Conservation (phyloP, 2,329 filamentous ascomycete genomes). For the Talaromyces verruculosus region DNA sequence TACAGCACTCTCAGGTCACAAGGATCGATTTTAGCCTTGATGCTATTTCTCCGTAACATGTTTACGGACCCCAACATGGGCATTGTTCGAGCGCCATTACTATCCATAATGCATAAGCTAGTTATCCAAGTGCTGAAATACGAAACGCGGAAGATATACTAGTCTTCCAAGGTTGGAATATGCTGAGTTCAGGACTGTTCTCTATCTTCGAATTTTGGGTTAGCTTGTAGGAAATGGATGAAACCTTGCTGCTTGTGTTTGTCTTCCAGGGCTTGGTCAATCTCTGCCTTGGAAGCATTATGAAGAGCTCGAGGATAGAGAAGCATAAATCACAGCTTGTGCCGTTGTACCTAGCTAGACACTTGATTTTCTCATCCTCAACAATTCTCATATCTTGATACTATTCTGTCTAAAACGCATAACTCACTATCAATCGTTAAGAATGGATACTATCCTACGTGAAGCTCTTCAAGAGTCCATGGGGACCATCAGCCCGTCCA, state of each 20-base stretch:
- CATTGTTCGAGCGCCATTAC: background rate
- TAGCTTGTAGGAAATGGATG: background rate
- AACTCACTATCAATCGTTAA: background rate
- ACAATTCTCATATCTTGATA: background rate
- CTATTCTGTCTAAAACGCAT: background rate
- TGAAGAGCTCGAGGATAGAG: background rate
- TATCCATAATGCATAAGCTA: background rate
- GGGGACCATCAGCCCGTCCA: background rate
- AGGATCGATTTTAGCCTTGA: background rate
- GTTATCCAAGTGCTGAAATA: background rate
- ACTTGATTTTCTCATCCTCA: background rate
- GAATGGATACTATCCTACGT: background rate
- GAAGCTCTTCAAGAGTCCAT: constrained; percentile 2
- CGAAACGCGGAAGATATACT: background rate
- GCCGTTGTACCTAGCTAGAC: background rate
- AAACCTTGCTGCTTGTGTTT: background rate
- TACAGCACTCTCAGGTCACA: background rate
- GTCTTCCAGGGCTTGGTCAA: background rate
- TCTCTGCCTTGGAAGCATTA: background rate
- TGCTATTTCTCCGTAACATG: background rate
- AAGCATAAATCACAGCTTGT: background rate
- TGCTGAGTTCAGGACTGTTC: background rate
- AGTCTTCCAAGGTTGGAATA: background rate
- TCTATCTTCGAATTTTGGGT: background rate
- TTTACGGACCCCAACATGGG: background rate